These are phyloP conservation scores for Solanum boliviense DNA, from an alignment of 257 asterid species.

Conservation along the genomic window DNA sequence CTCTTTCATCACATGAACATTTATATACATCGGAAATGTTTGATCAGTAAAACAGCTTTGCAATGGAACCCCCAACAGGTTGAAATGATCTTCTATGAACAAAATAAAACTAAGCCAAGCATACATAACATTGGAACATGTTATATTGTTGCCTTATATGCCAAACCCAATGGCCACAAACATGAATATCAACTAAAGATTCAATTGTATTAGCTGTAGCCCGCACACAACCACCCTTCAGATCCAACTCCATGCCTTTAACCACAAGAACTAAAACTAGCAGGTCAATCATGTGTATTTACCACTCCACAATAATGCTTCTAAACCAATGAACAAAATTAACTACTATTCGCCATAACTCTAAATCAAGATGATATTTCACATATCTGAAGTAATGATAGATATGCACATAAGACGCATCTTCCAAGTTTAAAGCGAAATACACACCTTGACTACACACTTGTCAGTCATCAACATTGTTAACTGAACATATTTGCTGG, in stretches of 20 bases:
- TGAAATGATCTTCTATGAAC: neutral
- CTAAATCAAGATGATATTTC: neutral
- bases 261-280: neutral
- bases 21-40: neutral
- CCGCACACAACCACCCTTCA: neutral
- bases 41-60: neutral
- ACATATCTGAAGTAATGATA: neutral
- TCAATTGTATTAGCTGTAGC: neutral
- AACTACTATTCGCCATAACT: neutral
- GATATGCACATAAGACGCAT: neutral
- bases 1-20: neutral
- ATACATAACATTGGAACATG: neutral
- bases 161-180: neutral
- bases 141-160: neutral
- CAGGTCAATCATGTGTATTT: neutral
- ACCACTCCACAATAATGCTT: neutral
- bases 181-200: neutral
- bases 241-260: neutral
- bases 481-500: neutral
- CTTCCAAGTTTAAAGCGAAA: neutral
- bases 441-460: neutral
- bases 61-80: neutral
- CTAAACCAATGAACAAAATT: neutral
- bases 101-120: neutral
- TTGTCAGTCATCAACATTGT: neutral